Evolutionary conservation across 1,284 basidiomycete genomes (phyloP).

Genomic region (Malassezia vespertilionis): DNA sequence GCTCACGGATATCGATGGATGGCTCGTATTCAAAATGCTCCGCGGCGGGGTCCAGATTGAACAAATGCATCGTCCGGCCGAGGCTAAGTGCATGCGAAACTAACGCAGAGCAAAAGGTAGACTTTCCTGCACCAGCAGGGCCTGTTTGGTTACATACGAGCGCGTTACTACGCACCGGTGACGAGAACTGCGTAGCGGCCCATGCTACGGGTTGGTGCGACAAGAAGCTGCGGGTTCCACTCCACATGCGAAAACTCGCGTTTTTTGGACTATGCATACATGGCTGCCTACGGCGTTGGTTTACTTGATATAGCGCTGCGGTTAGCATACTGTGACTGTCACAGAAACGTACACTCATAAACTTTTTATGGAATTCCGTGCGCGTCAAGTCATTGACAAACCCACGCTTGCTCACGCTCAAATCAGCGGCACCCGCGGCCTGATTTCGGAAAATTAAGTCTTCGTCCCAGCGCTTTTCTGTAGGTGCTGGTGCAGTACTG

Average conservation of each 20-base stretch:
- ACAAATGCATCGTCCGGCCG: conserved; percentile 75
- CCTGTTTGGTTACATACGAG: conserved; percentile 51
- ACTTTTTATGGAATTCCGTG: conserved; percentile 44
- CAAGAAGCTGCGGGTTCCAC: not conserved
- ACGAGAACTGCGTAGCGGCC: conserved; percentile 36
- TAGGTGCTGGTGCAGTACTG: not conserved
- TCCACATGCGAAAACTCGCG: not conserved
- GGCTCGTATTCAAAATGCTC: conserved; percentile 88
- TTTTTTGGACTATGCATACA: not conserved
- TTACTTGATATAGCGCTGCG: conserved; percentile 32
- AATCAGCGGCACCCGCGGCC: conserved; percentile 21
- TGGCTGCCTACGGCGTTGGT: not conserved
- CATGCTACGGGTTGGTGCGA: conserved; percentile 17
- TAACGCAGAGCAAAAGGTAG: conserved; percentile 80
- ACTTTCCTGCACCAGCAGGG: conserved; percentile 94
- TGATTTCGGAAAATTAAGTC: conserved; percentile 47
- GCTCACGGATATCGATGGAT: conserved; percentile 82
- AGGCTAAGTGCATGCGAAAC: conserved; percentile 79
- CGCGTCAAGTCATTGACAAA: conserved; percentile 44
- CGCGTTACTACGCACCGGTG: conserved; percentile 8
- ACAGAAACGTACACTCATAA: conserved; percentile 25
- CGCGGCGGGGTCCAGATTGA: conserved; percentile 96
- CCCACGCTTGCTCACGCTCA: conserved; percentile 11
- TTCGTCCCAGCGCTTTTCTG: conserved; percentile 39
- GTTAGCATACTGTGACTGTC: not conserved